A percentile compares a stretch with the other conserved stretches of the same genome.
Evolutionary conservation across 2,329 filamentous ascomycete species (phyloP).

Genomic region (Ophiocordyceps unilateralis): DNA sequence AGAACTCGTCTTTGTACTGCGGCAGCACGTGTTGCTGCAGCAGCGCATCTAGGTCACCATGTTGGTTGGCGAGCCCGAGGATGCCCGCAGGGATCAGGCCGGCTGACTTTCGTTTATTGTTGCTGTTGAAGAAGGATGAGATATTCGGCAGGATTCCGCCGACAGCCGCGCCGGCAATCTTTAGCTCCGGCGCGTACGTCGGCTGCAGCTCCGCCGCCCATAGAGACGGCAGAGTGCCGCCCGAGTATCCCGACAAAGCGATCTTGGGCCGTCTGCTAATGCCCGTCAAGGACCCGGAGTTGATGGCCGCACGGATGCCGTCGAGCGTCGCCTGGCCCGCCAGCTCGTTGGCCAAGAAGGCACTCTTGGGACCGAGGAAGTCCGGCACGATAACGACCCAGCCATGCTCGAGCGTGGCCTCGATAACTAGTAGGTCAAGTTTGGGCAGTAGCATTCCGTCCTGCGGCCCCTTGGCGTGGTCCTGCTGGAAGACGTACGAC

Average conservation of each 20-base stretch:
- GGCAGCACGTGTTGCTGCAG: conserved; percentile 7
- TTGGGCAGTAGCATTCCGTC: conserved; percentile 16
- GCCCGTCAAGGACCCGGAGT: conserved; percentile 10
- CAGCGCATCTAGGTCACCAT: conserved; percentile 4
- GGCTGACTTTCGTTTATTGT: conserved; percentile 5
- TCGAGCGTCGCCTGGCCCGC: conserved; percentile 25
- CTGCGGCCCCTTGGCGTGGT: conserved; percentile 4
- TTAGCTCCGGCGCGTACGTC: conserved; percentile 9
- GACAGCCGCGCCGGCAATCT: conserved; percentile 9
- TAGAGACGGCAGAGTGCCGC: conserved; percentile 7
- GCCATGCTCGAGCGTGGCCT: conserved; percentile 18
- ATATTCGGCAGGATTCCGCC: conserved; percentile 10
- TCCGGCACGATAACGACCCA: conserved; percentile 32
- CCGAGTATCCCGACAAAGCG: conserved; percentile 25
- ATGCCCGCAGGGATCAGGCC: conserved; percentile 9
- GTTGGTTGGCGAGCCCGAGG: conserved; percentile 8
- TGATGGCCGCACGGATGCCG: conserved; percentile 22
- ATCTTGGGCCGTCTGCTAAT: conserved; percentile 15
- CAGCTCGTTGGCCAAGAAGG: conserved; percentile 22
- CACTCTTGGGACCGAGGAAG: conserved; percentile 23
- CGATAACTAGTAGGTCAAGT: conserved; percentile 7
- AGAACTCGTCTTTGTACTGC: conserved; percentile 10
- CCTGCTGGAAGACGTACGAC: conserved; percentile 9
- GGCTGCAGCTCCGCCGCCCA: conserved; percentile 11
- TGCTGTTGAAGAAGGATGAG: conserved; percentile 2